Conservation (phyloP, 2,329 filamentous ascomycete species). For the Cercospora sojina region DNA sequence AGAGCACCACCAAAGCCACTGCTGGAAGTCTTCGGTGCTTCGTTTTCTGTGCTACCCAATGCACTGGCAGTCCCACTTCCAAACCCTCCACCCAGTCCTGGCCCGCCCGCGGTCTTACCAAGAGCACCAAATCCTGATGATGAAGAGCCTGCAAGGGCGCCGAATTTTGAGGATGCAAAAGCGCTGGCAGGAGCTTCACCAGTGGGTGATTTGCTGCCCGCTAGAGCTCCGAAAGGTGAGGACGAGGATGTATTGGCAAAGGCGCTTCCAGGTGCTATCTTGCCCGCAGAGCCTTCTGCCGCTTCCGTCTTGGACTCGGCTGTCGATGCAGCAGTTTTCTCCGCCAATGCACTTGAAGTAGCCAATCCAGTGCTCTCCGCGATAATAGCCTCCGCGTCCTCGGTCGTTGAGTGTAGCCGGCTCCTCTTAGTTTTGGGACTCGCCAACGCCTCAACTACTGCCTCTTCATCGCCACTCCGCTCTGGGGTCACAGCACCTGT, state of each 20-base stretch:
- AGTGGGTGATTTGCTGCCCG: constrained; percentile 38
- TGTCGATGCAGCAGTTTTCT: constrained; percentile 20
- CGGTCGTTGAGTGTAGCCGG: constrained; percentile 38
- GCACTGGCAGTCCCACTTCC: constrained; percentile 38
- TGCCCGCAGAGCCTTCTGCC: constrained; percentile 25
- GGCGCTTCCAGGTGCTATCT: constrained; percentile 37
- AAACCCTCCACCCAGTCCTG: constrained; percentile 35
- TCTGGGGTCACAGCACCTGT: constrained; percentile 29
- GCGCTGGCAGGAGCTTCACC: constrained; percentile 42
- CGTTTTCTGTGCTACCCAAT: constrained; percentile 34
- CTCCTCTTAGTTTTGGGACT: constrained; percentile 54
- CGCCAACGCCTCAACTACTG: constrained; percentile 30
- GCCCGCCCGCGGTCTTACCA: constrained; percentile 33
- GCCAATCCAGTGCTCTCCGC: constrained; percentile 8
- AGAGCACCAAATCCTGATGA: constrained; percentile 42
- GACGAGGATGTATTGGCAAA: constrained; percentile 48
- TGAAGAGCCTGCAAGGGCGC: constrained; percentile 43
- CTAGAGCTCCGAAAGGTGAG: constrained; percentile 51
- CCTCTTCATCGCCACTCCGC: constrained; percentile 15
- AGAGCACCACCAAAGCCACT: constrained; percentile 42
- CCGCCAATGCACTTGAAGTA: constrained; percentile 2
- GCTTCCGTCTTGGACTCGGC: constrained; percentile 21
- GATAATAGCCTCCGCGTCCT: constrained; percentile 22
- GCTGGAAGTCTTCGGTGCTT: constrained; percentile 24
- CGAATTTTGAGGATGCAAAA: constrained; percentile 54